Conservation (phyloP, 1,139 yeast species). For the Saccharomyces hybrid region DNA sequence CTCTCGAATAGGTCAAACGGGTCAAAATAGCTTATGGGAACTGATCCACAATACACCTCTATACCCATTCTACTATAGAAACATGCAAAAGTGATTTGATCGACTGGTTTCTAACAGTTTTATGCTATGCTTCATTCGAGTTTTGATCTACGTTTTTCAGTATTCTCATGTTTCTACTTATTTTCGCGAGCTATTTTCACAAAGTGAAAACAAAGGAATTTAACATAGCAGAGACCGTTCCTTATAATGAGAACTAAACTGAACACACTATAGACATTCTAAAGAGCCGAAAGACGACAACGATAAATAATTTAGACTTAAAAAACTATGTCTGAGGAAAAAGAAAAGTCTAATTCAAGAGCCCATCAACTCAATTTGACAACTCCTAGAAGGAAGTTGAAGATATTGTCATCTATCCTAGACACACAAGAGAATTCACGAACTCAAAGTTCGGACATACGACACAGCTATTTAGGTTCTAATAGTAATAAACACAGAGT, state of each 20-base stretch:
- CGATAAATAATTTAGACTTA: neutral
- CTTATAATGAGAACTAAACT: slow-evolving; percentile 45
- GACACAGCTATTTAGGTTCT: neutral
- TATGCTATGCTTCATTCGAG: neutral
- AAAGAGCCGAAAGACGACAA: slow-evolving; percentile 8
- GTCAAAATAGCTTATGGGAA: slow-evolving; percentile 68
- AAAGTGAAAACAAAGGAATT: neutral
- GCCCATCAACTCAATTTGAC: neutral
- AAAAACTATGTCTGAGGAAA: slow-evolving; percentile 31
- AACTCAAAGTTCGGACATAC: neutral
- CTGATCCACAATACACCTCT: slow-evolving; percentile 7
- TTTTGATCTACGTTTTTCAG: neutral
- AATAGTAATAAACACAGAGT: neutral
- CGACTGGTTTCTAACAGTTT: neutral
- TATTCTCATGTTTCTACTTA: neutral
- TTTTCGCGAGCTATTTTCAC: neutral
- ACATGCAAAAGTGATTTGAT: neutral
- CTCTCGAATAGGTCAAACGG: slow-evolving; percentile 64
- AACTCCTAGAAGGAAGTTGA: neutral
- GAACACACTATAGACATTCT: slow-evolving; percentile 35
- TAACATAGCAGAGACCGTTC: slow-evolving; percentile 17
- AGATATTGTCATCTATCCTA: neutral
- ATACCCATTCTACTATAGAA: neutral
- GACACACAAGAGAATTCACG: neutral
- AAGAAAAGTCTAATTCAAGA: slow-evolving; percentile 7